Evolutionary conservation across 441 rosid species (phyloP).

Genomic region (Pelargonium citronellum): DNA sequence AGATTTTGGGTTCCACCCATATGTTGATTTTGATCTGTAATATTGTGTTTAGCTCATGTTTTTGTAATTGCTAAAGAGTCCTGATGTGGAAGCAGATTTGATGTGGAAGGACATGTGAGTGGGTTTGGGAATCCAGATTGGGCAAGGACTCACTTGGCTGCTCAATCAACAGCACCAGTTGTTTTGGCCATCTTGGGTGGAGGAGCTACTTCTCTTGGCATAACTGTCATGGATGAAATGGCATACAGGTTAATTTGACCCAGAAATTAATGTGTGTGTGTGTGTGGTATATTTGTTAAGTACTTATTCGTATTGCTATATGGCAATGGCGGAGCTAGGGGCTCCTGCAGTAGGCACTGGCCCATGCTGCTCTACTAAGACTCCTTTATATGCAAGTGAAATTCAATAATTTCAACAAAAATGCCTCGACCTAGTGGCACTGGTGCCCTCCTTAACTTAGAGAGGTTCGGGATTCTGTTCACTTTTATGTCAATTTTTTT

Average conservation of each 20-base stretch:
- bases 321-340: no score
- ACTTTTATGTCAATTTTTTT: no score
- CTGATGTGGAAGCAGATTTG: constrained; percentile 48
- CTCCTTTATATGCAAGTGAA: no score
- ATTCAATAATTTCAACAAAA: no score
- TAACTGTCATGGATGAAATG: constrained; percentile 89
- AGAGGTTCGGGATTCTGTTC: no score
- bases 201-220: constrained; percentile 73
- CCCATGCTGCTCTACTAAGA: no score
- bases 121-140: constrained; percentile 96
- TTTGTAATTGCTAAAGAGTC: constrained; percentile 1
- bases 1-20: not conserved
- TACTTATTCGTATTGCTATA: no score
- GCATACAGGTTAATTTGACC: constrained; percentile 60
- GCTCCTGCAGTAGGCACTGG: no score
- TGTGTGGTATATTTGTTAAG: no score
- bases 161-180: constrained; percentile 61
- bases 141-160: constrained; percentile 72
- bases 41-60: not conserved
- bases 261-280: no score
- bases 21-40: not conserved
- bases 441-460: no score
- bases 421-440: no score
- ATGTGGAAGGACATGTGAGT: constrained; percentile 70
- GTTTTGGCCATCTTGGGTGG: constrained; percentile 54